Evolutionary conservation across 2,329 filamentous ascomycete genomes (phyloP).

Genomic region (Nemania abortiva): DNA sequence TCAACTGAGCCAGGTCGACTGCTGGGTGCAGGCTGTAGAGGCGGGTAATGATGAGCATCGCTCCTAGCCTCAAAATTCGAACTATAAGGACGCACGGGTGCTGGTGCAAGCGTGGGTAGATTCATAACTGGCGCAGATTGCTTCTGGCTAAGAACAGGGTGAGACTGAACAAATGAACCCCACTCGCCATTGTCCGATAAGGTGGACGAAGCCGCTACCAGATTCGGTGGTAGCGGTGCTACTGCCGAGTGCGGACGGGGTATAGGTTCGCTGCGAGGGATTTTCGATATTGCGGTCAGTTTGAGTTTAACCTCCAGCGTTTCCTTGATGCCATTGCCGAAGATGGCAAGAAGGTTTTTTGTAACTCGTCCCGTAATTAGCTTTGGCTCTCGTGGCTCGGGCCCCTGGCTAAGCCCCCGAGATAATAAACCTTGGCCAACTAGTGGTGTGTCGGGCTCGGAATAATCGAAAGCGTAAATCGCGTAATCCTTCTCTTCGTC

Average conservation of each 20-base stretch:
- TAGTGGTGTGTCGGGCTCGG: constrained; percentile 90
- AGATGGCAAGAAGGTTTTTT: constrained; percentile 85
- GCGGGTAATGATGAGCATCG: constrained; percentile 40
- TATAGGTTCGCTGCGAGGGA: constrained; percentile 47
- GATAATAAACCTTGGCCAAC: constrained; percentile 97
- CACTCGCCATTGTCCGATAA: constrained; percentile 78
- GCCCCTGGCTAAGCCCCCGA: constrained; percentile 71
- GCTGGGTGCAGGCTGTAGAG: constrained; percentile 36
- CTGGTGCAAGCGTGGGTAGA: constrained; percentile 50
- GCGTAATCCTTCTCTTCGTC: constrained; percentile 85
- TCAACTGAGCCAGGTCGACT: constrained; percentile 49
- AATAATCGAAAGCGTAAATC: constrained; percentile 97
- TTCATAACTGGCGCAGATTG: constrained; percentile 50
- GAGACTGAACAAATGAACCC: constrained; percentile 80
- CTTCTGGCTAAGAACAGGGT: constrained; percentile 65
- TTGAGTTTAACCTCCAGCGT: constrained; percentile 94
- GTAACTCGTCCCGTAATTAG: constrained; percentile 91
- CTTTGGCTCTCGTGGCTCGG: constrained; percentile 62
- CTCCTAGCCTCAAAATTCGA: constrained; percentile 45
- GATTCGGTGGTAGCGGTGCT: constrained; percentile 34
- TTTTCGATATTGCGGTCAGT: constrained; percentile 80
- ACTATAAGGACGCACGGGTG: constrained; percentile 45
- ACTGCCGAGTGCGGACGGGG: constrained; percentile 39
- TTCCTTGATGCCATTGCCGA: constrained; percentile 84
- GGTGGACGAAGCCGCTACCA: constrained; percentile 53